Percentiles rank a stretch among this genome's conserved stretches.
Conservation (phyloP, 2,329 filamentous ascomycete species). For the Corniculantispora saksenae region DNA sequence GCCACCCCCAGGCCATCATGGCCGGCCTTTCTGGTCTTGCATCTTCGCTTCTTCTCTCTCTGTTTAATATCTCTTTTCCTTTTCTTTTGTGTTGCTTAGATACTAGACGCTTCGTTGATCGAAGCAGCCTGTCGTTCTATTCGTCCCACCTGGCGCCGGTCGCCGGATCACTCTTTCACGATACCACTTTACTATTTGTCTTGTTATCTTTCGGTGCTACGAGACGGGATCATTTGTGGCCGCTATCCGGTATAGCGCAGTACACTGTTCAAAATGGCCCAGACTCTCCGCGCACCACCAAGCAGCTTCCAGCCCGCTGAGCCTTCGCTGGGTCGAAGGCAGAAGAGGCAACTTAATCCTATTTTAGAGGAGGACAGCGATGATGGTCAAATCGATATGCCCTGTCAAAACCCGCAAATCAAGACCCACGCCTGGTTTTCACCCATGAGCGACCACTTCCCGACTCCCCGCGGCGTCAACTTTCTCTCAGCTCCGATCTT, state of each 20-base stretch:
- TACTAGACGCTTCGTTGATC: slow-evolving; percentile 45
- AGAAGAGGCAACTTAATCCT: slow-evolving; percentile 59
- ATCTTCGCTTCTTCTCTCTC: slow-evolving; percentile 35
- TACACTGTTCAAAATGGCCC: slow-evolving; percentile 13
- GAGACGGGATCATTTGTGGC: slow-evolving; percentile 13
- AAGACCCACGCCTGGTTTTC: slow-evolving; percentile 61
- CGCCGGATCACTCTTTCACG: slow-evolving; percentile 32
- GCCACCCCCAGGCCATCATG: slow-evolving; percentile 18
- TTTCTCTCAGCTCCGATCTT: slow-evolving; percentile 64
- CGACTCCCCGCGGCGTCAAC: slow-evolving; percentile 68
- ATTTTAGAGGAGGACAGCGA: slow-evolving; percentile 62
- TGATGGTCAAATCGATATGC: slow-evolving; percentile 26
- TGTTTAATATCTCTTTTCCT: slow-evolving; percentile 32
- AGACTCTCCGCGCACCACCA: slow-evolving; percentile 14
- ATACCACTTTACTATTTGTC: slow-evolving; percentile 21
- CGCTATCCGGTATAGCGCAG: slow-evolving; percentile 18
- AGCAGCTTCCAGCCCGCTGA: slow-evolving; percentile 47
- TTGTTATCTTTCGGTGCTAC: slow-evolving; percentile 1
- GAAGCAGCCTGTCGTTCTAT: slow-evolving; percentile 44
- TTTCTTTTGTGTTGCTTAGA: slow-evolving; percentile 25
- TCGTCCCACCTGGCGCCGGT: slow-evolving; percentile 36
- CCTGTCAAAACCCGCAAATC: slow-evolving; percentile 38
- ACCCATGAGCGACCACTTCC: slow-evolving; percentile 66
- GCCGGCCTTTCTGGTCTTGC: slow-evolving; percentile 29
- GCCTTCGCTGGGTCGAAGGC: slow-evolving; percentile 58